Conservation (phyloP, 2,329 filamentous ascomycete genomes). For the Microcyclospora tardicrescens region DNA sequence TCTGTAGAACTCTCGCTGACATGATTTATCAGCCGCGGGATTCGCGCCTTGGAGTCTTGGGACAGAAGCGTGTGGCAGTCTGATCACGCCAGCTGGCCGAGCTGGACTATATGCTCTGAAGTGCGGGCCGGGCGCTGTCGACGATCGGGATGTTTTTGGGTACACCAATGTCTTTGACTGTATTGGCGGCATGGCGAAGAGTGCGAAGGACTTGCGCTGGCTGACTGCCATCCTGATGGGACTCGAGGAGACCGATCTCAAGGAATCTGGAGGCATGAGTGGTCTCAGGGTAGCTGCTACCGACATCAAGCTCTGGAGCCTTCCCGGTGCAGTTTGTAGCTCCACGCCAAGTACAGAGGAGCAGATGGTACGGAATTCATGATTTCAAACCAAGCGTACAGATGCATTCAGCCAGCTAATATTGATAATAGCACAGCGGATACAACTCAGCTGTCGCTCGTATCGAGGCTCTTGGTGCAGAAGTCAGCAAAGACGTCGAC, state of each 20-base stretch:
- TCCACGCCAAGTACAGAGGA: background rate
- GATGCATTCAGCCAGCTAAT: background rate
- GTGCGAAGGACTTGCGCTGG: slow-evolving; percentile 1
- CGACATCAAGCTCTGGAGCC: slow-evolving; percentile 1
- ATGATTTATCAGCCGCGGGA: slow-evolving; percentile 26
- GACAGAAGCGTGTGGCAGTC: slow-evolving; percentile 28
- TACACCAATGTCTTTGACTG: slow-evolving; percentile 3
- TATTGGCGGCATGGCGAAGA: slow-evolving; percentile 6
- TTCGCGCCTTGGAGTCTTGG: slow-evolving; percentile 27
- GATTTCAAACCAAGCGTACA: background rate
- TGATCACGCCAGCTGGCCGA: slow-evolving; percentile 28
- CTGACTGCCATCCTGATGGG: slow-evolving; percentile 3
- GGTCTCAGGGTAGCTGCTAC: slow-evolving; percentile 3
- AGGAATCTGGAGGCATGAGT: background rate
- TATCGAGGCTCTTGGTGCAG: background rate
- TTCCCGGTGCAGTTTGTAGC: background rate
- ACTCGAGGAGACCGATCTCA: background rate
- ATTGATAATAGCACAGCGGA: background rate
- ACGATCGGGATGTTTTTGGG: background rate
- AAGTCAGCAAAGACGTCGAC: slow-evolving; percentile 1
- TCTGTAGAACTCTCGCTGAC: too few relatives aligned
- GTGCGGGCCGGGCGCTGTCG: slow-evolving; percentile 1
- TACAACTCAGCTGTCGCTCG: background rate
- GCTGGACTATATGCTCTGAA: slow-evolving; percentile 29
- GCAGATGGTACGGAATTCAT: background rate